Conservation (phyloP, 2,329 filamentous ascomycete species). For the Calonectria crousiana region DNA sequence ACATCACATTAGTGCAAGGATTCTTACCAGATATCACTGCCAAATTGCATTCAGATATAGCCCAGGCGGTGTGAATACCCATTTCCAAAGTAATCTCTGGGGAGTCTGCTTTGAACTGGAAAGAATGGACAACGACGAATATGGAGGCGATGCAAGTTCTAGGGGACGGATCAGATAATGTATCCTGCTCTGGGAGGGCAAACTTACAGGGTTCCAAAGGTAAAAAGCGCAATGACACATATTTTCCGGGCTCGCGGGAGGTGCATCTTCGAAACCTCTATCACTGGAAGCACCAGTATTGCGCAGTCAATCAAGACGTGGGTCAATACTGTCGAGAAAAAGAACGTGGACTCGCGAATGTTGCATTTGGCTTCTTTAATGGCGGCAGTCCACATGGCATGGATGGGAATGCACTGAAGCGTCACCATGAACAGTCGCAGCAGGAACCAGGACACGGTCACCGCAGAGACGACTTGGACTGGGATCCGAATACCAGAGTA, state of each 20-base stretch:
- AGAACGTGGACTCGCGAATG: background rate
- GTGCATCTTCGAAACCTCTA: background rate
- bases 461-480: background rate
- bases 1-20: background rate
- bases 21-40: background rate
- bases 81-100: background rate
- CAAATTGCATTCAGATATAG: background rate
- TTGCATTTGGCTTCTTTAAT: background rate
- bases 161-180: background rate
- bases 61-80: background rate
- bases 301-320: slow-evolving; percentile 1
- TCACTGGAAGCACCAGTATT: background rate
- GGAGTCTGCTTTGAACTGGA: background rate
- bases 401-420: background rate
- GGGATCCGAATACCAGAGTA: slow-evolving; percentile 30
- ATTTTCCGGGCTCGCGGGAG: background rate
- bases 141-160: slow-evolving; percentile 1
- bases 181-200: background rate
- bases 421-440: background rate
- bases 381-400: background rate
- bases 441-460: background rate
- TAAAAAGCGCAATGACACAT: background rate
- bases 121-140: background rate
- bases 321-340: background rate
- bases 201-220: background rate